Evolutionary conservation across 257 asterid species (phyloP), one percentile per base, ranked within the genome.

Genomic region (Agastache rugosa): DNA sequence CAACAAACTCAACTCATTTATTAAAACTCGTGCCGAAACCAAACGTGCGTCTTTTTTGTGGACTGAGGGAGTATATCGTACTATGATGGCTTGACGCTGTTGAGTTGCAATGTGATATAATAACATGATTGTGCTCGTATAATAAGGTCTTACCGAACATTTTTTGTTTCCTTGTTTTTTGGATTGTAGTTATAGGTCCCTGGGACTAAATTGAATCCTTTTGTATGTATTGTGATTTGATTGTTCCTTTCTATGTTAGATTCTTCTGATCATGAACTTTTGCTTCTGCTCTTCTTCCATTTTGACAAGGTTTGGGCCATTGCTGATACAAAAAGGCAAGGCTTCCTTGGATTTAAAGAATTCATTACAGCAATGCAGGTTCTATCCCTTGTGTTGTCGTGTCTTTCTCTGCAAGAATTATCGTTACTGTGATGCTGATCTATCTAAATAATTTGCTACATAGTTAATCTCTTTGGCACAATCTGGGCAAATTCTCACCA

Each of bases 251-350:
- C 42, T 45, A 17, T 45, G 27, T 23, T 39, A 8, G 41, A 29
- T 58, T 55, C 31, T 73, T 14, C 74, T 17, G 53, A 27, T 75
- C 67, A 51, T 75, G 31, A 37, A 48, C 53, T 72, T 48, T 58
- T 19, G 9, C 73, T 19, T 9, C 14, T 62, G 35, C 23, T 35
- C 78, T 63, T 44, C 19, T 34, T 51, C 37, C 48, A 34, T 55
- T 62, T 67, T 47, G 53, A 59, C 56, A 16, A 95, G 99, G 96
- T 92, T 61, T 95, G 98, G 98, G 97, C 99, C 11, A 85, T 95
- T 53, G 93, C 99, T 77, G 99, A 95, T 89, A 84, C 96, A 19
- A 95, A 84, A 76, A 79, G 98, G 75, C 99, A 92, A 81, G 99
- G 99, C 8, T 92, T 87, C 83, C 98, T 94, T 66, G 97, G 97